Percentiles rank a stretch among this genome's conserved stretches.
phyloP scores from a whole-genome alignment of 2,329 filamentous ascomycete species.

The Nectriaceae sp. region DNA sequence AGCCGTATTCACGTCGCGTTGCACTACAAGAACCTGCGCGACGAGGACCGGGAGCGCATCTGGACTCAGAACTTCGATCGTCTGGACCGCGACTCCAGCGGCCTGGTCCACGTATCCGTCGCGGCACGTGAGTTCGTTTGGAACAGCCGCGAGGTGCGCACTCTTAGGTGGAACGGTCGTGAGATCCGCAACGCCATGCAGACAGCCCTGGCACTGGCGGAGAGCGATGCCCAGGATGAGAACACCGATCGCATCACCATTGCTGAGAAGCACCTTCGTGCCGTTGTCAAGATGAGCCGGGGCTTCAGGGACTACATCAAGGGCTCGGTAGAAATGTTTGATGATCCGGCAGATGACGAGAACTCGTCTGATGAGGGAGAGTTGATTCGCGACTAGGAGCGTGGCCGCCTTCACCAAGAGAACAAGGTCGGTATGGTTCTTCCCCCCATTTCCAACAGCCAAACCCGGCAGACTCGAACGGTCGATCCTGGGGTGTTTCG shows the following conservation, averaged over 20 bases:
- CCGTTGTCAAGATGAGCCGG: constrained; percentile 38
- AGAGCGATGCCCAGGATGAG: constrained; percentile 42
- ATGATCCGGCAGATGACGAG: constrained; percentile 17
- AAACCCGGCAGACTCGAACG: too few species aligned
- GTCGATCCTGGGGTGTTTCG: too few species aligned
- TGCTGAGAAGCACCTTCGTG: constrained; percentile 35
- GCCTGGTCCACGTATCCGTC: constrained; percentile 38
- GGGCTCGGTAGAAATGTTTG: constrained; percentile 20
- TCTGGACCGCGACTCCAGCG: constrained; percentile 42
- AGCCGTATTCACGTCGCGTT: constrained; percentile 52
- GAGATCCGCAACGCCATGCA: constrained; percentile 47
- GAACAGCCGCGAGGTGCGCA: constrained; percentile 36
- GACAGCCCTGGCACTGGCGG: constrained; percentile 46
- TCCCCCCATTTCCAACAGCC: too few species aligned
- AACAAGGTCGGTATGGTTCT: too few species aligned
- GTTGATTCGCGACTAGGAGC: background rate
- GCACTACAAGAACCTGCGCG: constrained; percentile 44
- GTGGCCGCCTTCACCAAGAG: too few species aligned
- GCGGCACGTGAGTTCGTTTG: constrained; percentile 43
- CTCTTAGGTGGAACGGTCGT: constrained; percentile 44
- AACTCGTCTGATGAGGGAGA: background rate
- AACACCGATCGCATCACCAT: constrained; percentile 31
- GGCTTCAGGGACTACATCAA: constrained; percentile 36
- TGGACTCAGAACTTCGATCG: constrained; percentile 50
- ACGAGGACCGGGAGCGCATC: constrained; percentile 46